phyloP scores from a whole-genome alignment of 805 yeast species.

The Schwanniomyces occidentalis region DNA sequence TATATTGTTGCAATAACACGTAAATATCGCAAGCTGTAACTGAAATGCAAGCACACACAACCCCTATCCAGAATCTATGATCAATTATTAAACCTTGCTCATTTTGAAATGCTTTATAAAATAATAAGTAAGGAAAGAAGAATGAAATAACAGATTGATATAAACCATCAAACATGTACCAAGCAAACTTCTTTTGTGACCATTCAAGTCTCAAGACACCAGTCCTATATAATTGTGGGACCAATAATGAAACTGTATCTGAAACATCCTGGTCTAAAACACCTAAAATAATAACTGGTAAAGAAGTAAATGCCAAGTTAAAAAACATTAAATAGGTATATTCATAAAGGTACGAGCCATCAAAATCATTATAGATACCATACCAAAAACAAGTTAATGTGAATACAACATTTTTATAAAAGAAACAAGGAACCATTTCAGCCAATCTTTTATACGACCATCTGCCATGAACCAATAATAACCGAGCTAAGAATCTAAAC shows the following conservation, averaged over 20 bases:
- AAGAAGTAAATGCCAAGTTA: constrained; percentile 77
- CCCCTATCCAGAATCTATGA: constrained; percentile 73
- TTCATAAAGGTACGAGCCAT: constrained; percentile 75
- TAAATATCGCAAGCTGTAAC: constrained; percentile 66
- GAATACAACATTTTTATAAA: constrained; percentile 74
- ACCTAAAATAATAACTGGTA: constrained; percentile 74
- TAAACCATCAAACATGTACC: constrained; percentile 67
- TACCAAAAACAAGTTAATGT: constrained; percentile 78
- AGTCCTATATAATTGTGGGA: constrained; percentile 67
- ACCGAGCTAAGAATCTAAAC: constrained; percentile 63
- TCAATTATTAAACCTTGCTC: constrained; percentile 59
- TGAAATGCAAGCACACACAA: constrained; percentile 57
- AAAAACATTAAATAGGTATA: constrained; percentile 77
- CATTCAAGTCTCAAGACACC: constrained; percentile 68
- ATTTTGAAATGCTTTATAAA: constrained; percentile 39
- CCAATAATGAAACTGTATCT: constrained; percentile 61
- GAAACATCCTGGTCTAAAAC: constrained; percentile 75
- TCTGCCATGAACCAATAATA: constrained; percentile 77
- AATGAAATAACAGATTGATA: constrained; percentile 71
- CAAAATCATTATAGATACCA: constrained; percentile 66
- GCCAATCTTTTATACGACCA: constrained; percentile 77
- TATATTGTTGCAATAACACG: constrained; percentile 63
- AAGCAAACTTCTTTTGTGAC: constrained; percentile 58
- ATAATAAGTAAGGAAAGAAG: constrained; percentile 65
- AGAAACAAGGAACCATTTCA: constrained; percentile 77